Evolutionary conservation across 306 rosid species (phyloP).

Genomic region (Hippophae tibetana): DNA sequence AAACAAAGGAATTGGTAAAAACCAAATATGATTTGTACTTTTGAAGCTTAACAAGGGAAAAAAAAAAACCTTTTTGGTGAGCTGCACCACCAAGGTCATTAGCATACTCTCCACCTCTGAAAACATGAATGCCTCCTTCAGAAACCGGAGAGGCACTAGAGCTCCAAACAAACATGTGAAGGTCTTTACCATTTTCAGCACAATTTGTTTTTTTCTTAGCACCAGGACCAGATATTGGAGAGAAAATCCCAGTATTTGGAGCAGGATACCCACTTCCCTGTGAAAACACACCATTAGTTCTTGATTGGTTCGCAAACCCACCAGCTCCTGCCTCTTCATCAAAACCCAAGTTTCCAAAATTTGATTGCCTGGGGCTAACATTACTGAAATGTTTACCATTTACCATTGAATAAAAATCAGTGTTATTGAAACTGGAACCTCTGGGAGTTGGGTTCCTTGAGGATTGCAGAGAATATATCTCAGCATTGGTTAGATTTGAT

Average conservation of each 20-base stretch:
- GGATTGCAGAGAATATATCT: constrained; percentile 68
- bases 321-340: constrained; percentile 53
- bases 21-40: background rate
- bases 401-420: constrained; percentile 62
- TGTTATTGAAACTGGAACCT: constrained; percentile 72
- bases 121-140: constrained; percentile 75
- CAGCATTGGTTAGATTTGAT: constrained; percentile 69
- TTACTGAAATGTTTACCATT: constrained; percentile 33
- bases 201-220: constrained; percentile 36
- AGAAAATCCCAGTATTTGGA: constrained; percentile 49
- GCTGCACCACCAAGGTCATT: constrained; percentile 48
- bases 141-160: constrained; percentile 84
- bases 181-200: constrained; percentile 51
- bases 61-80: constrained; percentile 55
- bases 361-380: constrained; percentile 60
- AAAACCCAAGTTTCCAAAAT: constrained; percentile 42
- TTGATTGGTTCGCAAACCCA: constrained; percentile 9
- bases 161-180: constrained; percentile 93
- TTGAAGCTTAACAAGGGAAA: background rate
- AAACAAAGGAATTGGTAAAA: background rate
- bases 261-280: constrained; percentile 39
- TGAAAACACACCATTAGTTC: constrained; percentile 15
- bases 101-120: constrained; percentile 64
- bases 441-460: constrained; percentile 81
- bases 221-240: constrained; percentile 48